Percentiles rank a stretch among this genome's conserved stretches.
These are phyloP conservation scores for Chrysoporthe austroafricana DNA, from an alignment of 2,329 filamentous ascomycete genomes.

Conservation along the genomic window DNA sequence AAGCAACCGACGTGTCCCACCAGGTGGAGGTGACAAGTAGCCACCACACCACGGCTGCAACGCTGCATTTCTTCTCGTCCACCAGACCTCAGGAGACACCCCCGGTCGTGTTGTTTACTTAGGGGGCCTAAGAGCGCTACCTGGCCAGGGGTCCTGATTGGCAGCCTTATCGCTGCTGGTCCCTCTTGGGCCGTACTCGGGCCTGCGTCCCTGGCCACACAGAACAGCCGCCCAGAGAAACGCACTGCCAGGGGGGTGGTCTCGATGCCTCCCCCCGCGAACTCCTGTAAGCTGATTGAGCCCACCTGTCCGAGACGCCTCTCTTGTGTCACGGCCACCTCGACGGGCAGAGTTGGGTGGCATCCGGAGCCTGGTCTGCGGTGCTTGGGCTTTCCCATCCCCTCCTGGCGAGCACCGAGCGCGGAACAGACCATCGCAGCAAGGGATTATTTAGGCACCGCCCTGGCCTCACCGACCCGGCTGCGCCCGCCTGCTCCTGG, in stretches of 20 bases:
- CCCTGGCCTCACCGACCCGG: background rate
- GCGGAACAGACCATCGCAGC: background rate
- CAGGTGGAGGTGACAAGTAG: background rate
- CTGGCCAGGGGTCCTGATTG: background rate
- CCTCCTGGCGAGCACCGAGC: background rate
- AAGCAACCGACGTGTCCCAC: slow-evolving; percentile 3
- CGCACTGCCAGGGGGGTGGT: background rate
- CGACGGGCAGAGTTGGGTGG: background rate
- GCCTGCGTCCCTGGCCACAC: background rate
- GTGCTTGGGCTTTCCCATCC: background rate
- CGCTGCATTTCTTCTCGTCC: too few species aligned
- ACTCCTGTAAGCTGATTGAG: slow-evolving; percentile 16
- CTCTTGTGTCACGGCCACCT: slow-evolving; percentile 12
- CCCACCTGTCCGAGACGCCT: slow-evolving; percentile 9
- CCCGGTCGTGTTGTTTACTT: background rate
- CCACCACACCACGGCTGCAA: background rate
- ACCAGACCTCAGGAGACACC: too few species aligned
- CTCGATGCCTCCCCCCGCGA: background rate
- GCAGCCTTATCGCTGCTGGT: slow-evolving; percentile 6
- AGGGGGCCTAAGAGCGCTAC: background rate
- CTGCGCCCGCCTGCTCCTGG: background rate
- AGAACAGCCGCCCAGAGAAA: slow-evolving; percentile 1
- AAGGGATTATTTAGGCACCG: background rate
- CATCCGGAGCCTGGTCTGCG: background rate
- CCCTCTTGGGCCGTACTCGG: background rate